Evolutionary conservation across 176 grass and related monocot species (phyloP).

Genomic region (Zoysia japonica): DNA sequence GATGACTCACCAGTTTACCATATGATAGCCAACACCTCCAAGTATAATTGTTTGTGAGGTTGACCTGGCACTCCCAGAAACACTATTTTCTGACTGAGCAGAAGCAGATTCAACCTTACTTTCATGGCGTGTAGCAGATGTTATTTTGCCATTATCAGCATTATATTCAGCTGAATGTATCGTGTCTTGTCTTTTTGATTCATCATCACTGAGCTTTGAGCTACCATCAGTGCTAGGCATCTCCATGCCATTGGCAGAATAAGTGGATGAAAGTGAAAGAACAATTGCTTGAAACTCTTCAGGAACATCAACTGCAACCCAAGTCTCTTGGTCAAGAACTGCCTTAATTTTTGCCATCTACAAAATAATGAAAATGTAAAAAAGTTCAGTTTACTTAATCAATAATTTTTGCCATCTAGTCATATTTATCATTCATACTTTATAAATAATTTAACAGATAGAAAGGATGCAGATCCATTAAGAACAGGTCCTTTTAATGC

Average conservation of each 20-base stretch:
- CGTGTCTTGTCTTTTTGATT: conserved; percentile 47
- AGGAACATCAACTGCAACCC: conserved; percentile 89
- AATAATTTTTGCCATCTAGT: neutral
- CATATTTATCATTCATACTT: neutral
- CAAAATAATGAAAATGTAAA: neutral
- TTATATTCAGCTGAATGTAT: conserved; percentile 46
- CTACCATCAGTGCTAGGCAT: conserved; percentile 41
- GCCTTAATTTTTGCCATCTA: conserved; percentile 99
- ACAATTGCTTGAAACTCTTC: conserved; percentile 96
- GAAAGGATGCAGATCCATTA: conserved; percentile 12
- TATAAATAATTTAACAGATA: neutral
- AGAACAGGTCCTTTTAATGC: neutral
- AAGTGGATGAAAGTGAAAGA: conserved; percentile 74
- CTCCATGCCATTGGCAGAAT: conserved; percentile 73
- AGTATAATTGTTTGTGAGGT: conserved; percentile 67
- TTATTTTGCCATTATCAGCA: conserved; percentile 56
- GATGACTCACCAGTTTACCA: conserved; percentile 99
- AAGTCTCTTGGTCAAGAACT: conserved; percentile 97
- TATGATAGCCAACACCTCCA: conserved; percentile 98
- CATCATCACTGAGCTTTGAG: conserved; percentile 50
- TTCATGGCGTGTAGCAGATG: conserved; percentile 47
- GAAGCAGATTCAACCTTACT: conserved; percentile 56
- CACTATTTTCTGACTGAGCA: conserved; percentile 52
- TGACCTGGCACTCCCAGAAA: conserved; percentile 45
- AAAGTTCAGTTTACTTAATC: conserved; percentile 27